A percentile compares a stretch with the other conserved stretches of the same genome.
Evolutionary conservation across 2,329 filamentous ascomycete genomes (phyloP).

Genomic region (Aureobasidium sp.): DNA sequence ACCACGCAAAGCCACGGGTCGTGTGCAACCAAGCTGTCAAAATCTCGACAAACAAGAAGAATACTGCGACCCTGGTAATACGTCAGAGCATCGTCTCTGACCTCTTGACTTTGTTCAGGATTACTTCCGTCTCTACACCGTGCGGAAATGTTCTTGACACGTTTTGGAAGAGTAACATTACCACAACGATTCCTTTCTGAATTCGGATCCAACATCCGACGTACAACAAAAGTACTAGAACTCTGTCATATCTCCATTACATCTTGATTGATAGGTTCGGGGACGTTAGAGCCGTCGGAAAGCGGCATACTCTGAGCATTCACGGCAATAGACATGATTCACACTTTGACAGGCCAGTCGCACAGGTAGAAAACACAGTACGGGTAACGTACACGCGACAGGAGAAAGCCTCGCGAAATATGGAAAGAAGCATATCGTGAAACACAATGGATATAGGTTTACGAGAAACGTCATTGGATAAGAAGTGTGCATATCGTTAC

Average conservation of each 20-base stretch:
- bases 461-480: not conserved
- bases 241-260: too few species aligned
- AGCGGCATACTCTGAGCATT: not conserved
- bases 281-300: not conserved
- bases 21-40: constrained; percentile 10
- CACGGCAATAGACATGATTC: constrained; percentile 4
- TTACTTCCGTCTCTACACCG: too few species aligned
- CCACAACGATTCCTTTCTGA: not conserved
- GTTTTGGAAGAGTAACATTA: not conserved
- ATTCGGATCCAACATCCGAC: not conserved
- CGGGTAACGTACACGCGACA: not conserved
- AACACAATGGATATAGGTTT: not conserved
- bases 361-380: not conserved
- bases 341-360: constrained; percentile 10
- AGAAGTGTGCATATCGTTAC: not conserved
- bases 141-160: not conserved
- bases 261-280: constrained; percentile 1
- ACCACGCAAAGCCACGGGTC: not conserved
- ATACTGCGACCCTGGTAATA: too few species aligned
- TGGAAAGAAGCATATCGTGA: not conserved
- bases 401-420: not conserved
- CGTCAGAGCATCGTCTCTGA: too few species aligned
- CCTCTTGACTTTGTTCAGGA: too few species aligned
- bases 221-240: not conserved
- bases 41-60: constrained; percentile 9